Evolutionary conservation across 163 green algal species (phyloP).

Genomic region (Coccomyxa subellipsoidea): DNA sequence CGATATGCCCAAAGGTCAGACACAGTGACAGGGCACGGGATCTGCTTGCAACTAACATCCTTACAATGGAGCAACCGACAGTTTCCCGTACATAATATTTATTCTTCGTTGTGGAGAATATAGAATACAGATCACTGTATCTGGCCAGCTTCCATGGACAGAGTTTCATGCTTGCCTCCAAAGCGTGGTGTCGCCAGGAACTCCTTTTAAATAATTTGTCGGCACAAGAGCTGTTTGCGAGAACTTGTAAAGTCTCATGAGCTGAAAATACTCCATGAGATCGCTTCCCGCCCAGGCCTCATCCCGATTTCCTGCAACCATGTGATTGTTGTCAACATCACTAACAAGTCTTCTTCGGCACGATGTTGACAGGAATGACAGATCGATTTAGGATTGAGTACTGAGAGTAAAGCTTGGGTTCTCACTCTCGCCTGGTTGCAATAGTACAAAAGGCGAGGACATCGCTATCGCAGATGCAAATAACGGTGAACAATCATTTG

Average conservation of each 20-base stretch:
- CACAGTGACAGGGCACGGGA: no score
- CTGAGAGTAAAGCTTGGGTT: neutral
- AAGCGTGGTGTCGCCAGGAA: neutral
- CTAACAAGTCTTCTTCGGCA: no score
- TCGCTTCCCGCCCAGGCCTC: neutral
- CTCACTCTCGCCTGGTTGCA: conserved; percentile 2
- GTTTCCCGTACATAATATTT: no score
- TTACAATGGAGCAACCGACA: no score
- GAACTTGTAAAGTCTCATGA: neutral
- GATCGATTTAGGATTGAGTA: no score
- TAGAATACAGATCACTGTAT: no score
- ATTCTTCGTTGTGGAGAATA: no score
- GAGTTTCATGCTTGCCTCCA: neutral
- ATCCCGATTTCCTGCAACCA: neutral
- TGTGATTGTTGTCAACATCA: no score
- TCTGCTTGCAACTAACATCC: no score
- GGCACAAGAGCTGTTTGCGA: neutral
- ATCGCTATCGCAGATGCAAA: neutral
- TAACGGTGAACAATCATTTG: neutral
- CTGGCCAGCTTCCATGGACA: no score
- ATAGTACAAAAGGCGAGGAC: neutral
- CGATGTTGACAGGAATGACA: no score
- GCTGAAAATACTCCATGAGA: conserved; percentile 5
- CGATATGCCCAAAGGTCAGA: no score
- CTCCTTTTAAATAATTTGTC: neutral